Conservation (phyloP, 768 basidiomycete species). For the Phlebiopsis gigantea region DNA sequence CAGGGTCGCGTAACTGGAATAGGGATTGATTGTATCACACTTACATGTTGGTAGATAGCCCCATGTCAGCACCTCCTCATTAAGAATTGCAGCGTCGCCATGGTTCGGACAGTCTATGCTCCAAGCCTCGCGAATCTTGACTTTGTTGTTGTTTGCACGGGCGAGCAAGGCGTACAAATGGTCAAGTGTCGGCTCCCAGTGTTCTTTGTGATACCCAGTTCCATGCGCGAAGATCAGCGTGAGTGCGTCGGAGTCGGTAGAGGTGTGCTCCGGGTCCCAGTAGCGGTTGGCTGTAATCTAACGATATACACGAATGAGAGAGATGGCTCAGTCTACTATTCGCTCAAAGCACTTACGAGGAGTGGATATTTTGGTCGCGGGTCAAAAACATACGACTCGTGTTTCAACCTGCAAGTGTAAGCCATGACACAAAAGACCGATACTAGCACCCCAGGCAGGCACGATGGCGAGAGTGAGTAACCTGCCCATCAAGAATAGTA, state of each 20-base stretch:
- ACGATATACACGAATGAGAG: background rate
- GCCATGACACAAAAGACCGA: background rate
- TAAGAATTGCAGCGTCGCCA: constrained; percentile 46
- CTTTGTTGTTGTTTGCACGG: background rate
- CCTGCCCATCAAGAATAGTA: no score
- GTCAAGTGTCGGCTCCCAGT: constrained; percentile 53
- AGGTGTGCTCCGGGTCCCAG: constrained; percentile 31
- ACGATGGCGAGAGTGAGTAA: no score
- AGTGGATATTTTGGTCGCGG: constrained; percentile 48
- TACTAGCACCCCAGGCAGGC: no score
- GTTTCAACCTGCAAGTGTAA: background rate
- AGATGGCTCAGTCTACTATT: background rate
- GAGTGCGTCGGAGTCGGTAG: constrained; percentile 33
- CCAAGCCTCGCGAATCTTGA: constrained; percentile 45
- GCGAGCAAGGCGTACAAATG: constrained; percentile 33
- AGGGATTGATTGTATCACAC: no score
- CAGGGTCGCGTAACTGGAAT: background rate
- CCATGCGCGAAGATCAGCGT: constrained; percentile 50
- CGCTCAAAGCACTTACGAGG: constrained; percentile 21
- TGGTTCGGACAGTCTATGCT: constrained; percentile 51
- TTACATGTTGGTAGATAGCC: constrained; percentile 40
- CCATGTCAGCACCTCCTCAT: constrained; percentile 35
- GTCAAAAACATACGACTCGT: constrained; percentile 40
- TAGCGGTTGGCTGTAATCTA: constrained; percentile 42
- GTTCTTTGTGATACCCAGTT: constrained; percentile 52